These are phyloP conservation scores for Ceratocystis albifundus DNA, from an alignment of 2,329 filamentous ascomycete genomes.

Conservation along the genomic window DNA sequence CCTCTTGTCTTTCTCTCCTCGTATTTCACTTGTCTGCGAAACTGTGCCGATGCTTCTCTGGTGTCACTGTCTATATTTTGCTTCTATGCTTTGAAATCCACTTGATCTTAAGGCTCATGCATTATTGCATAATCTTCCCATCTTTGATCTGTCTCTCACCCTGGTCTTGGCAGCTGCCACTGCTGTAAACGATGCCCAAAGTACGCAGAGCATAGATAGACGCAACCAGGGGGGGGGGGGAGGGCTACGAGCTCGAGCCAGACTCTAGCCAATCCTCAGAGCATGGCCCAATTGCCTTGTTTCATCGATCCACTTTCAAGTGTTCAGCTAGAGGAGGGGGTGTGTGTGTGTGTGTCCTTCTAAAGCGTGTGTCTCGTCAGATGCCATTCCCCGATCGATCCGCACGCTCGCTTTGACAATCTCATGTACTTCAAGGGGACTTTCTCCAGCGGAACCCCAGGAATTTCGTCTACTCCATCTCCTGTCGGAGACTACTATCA, in stretches of 20 bases:
- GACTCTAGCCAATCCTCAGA: background rate
- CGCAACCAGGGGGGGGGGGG: too few relatives aligned
- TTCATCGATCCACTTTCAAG: background rate
- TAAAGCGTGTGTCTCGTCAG: slow-evolving; percentile 27
- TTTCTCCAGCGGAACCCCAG: slow-evolving; percentile 41
- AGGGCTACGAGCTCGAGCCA: background rate
- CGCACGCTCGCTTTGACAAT: slow-evolving; percentile 40
- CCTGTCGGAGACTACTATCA: slow-evolving; percentile 52
- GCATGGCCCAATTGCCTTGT: background rate
- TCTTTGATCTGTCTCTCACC: too few relatives aligned
- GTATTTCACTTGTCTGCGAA: too few relatives aligned
- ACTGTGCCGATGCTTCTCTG: too few relatives aligned
- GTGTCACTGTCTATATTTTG: too few relatives aligned
- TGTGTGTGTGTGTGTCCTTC: background rate
- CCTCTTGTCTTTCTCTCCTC: too few relatives aligned
- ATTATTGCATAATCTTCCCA: too few relatives aligned
- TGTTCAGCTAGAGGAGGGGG: background rate
- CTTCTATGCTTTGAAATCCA: too few relatives aligned
- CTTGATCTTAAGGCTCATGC: too few relatives aligned
- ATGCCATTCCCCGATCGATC: slow-evolving; percentile 38
- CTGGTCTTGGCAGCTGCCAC: background rate
- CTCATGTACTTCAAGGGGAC: slow-evolving; percentile 43
- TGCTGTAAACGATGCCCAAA: background rate
- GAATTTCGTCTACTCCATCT: slow-evolving; percentile 47
- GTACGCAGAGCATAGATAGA: slow-evolving; percentile 16